Evolutionary conservation across 495 filamentous ascomycete genomes (phyloP), one percentile per base, ranked within the genome.

Genomic region (Bombardia bombarda): DNA sequence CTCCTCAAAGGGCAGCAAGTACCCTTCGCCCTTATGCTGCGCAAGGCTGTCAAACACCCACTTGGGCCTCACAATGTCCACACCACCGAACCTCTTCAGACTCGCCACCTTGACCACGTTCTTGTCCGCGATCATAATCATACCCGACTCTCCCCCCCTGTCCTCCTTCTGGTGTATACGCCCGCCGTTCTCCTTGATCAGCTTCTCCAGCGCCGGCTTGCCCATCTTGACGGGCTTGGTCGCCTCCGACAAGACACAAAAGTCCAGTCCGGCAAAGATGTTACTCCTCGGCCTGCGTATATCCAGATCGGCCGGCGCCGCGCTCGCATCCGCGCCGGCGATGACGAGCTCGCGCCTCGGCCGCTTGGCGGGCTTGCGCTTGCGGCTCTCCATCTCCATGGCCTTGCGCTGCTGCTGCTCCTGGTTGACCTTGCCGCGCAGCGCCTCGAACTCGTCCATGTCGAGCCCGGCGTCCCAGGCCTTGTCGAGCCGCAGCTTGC

Each of bases 181-280:
- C n/a, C 89, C 92, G 18, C 92, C 93, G 42, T 97, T 78, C 17
- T 79, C 72, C 60, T 96, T 97, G 52, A 96, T 76, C 1, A 97
- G 67, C 32, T 80, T 73, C 57, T 97, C 90, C n/a, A 97, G 63
- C 38, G 90, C 80, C 0, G 74, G 68, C 56, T 96, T 97, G 22
- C 74, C 69, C 53, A 77, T 84, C 65, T 87, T 90, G 13, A 65
- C 44, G 1, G 65, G 69, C 13, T 51, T 49, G 6, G 67, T 35
- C 45, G 60, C 56, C 32, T 73, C 68, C 5, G 60, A 69, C 20
- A 74, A 48, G 50, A 67, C 72, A 72, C 82, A 95, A 56, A 98
- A 95, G 32, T 75, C 83, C 8, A 88, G 66, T 1, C 84, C 83
- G 32, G 79, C 72, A 50, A 97, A 96, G 7, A 74, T 35, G 7